Evolutionary conservation across 2,329 filamentous ascomycete genomes (phyloP).

Genomic region (Aspergillus quadrilineatus): DNA sequence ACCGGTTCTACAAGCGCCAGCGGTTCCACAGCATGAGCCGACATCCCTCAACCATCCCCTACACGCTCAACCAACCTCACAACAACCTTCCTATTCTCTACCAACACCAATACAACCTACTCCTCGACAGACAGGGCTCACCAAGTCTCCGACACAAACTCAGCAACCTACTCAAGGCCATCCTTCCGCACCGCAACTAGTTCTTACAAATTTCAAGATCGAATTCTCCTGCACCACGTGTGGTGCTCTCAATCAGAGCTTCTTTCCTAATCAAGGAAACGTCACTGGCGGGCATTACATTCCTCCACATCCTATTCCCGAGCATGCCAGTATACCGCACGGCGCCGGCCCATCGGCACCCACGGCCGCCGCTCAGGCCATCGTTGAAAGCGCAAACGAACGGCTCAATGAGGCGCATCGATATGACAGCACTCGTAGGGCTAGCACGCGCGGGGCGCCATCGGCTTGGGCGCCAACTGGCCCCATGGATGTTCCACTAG

Average conservation of each 20-base stretch:
- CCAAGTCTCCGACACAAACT: conserved; percentile 27
- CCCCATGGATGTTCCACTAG: conserved; percentile 30
- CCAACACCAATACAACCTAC: conserved; percentile 21
- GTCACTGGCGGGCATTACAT: conserved; percentile 32
- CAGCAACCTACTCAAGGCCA: conserved; percentile 30
- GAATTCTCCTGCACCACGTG: conserved; percentile 42
- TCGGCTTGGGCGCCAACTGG: conserved; percentile 26
- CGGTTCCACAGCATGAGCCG: conserved; percentile 25
- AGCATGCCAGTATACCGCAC: conserved; percentile 20
- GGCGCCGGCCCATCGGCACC: conserved; percentile 18
- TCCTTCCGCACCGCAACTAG: conserved; percentile 28
- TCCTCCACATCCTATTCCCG: conserved; percentile 24
- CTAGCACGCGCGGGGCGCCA: conserved; percentile 29
- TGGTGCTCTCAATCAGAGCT: conserved; percentile 40
- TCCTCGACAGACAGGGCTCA: conserved; percentile 20
- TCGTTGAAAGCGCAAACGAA: conserved; percentile 10
- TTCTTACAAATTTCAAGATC: conserved; percentile 41
- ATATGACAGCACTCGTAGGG: conserved; percentile 24
- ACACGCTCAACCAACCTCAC: conserved; percentile 24
- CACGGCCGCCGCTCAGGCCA: conserved; percentile 17
- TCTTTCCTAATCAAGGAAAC: conserved; percentile 40
- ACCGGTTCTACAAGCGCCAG: conserved; percentile 16
- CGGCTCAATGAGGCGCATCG: conserved; percentile 23
- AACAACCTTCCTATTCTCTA: conserved; percentile 26
- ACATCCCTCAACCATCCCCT: conserved; percentile 23